Conservation (phyloP, 2,329 filamentous ascomycete species). For the Dothideomycetidae sp. region DNA sequence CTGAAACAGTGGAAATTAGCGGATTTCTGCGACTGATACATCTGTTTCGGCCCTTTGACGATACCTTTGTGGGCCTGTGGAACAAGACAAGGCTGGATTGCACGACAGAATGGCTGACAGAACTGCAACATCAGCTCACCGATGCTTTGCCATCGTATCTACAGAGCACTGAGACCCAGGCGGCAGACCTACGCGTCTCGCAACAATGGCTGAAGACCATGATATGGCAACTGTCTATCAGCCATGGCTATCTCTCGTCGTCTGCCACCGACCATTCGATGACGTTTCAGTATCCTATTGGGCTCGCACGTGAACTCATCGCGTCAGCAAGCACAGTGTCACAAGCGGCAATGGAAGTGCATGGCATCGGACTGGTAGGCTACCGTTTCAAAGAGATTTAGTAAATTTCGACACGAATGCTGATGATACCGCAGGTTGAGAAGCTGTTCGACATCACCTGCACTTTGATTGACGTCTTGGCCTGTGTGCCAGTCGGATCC, state of each 20-base stretch:
- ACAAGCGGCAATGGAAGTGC: slow-evolving; percentile 56
- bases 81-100: slow-evolving; percentile 41
- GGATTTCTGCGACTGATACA: slow-evolving; percentile 48
- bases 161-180: slow-evolving; percentile 49
- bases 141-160: slow-evolving; percentile 42
- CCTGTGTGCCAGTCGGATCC: slow-evolving; percentile 40
- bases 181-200: slow-evolving; percentile 53
- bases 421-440: slow-evolving; percentile 43
- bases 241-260: slow-evolving; percentile 46
- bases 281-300: slow-evolving; percentile 47
- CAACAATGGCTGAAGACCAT: slow-evolving; percentile 58
- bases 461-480: slow-evolving; percentile 58
- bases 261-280: slow-evolving; percentile 44
- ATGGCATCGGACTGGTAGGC: slow-evolving; percentile 59
- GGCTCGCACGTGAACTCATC: slow-evolving; percentile 46
- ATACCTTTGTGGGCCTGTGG: slow-evolving; percentile 49
- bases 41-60: slow-evolving; percentile 48
- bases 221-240: slow-evolving; percentile 58
- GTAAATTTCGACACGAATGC: neutral
- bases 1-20: slow-evolving; percentile 40
- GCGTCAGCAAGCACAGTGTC: slow-evolving; percentile 57
- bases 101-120: slow-evolving; percentile 32
- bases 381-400: neutral
- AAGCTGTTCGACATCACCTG: slow-evolving; percentile 67
- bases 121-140: slow-evolving; percentile 37